Evolutionary conservation across 768 basidiomycete species (phyloP).

Genomic region (Suillus tomentosus): DNA sequence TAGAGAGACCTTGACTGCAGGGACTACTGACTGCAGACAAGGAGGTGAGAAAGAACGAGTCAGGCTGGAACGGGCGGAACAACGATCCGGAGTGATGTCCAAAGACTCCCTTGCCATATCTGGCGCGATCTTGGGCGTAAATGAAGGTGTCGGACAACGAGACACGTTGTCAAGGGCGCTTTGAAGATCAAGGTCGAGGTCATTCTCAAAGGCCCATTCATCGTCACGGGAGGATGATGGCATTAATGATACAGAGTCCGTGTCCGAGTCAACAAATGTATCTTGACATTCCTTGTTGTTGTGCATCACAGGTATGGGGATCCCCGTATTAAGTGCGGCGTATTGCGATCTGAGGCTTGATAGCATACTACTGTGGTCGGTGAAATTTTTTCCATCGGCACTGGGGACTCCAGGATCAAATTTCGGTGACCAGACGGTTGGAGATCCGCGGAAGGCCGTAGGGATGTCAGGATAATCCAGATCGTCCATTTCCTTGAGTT

Average conservation of each 20-base stretch:
- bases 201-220: conserved; percentile 40
- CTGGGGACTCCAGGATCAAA: conserved; percentile 21
- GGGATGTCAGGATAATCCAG: conserved; percentile 44
- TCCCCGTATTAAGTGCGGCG: conserved; percentile 25
- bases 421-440: conserved; percentile 33
- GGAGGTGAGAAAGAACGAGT: conserved; percentile 14
- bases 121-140: not conserved
- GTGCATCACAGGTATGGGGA: conserved; percentile 16
- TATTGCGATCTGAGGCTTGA: conserved; percentile 35
- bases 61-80: conserved; percentile 17
- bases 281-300: conserved; percentile 21
- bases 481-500: conserved; percentile 22
- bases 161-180: conserved; percentile 11
- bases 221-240: conserved; percentile 26
- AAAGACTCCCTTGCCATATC: conserved; percentile 1
- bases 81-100: conserved; percentile 17
- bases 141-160: conserved; percentile 3
- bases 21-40: conserved; percentile 17
- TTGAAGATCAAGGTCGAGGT: conserved; percentile 23
- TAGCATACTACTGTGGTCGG: conserved; percentile 41
- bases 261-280: not conserved
- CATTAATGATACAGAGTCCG: conserved; percentile 2
- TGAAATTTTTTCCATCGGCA: conserved; percentile 18
- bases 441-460: conserved; percentile 43
- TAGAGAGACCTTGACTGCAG: not conserved